Evolutionary conservation across 1,284 basidiomycete species (phyloP).

Genomic region (Irpex rosettiformis): DNA sequence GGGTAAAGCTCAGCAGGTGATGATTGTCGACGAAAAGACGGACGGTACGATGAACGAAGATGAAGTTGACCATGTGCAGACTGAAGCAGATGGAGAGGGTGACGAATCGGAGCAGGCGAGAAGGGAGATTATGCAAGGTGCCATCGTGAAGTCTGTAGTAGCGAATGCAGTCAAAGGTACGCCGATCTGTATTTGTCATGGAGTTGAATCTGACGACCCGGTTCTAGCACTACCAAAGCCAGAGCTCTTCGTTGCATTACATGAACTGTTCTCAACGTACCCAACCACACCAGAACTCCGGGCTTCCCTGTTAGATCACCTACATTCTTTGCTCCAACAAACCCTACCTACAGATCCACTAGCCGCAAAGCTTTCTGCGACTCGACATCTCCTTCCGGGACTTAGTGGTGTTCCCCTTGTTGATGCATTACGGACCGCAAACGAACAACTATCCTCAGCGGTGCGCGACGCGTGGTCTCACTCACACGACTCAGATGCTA

Average conservation of each 20-base stretch:
- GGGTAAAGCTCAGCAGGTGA: slow-evolving; percentile 19
- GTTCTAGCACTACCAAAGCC: slow-evolving; percentile 51
- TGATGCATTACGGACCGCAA: slow-evolving; percentile 53
- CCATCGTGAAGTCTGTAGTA: slow-evolving; percentile 68
- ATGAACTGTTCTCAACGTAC: slow-evolving; percentile 49
- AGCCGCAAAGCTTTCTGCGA: slow-evolving; percentile 51
- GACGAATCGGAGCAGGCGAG: slow-evolving; percentile 49
- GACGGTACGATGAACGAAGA: slow-evolving; percentile 30
- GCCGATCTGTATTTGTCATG: slow-evolving; percentile 16
- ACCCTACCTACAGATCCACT: slow-evolving; percentile 45
- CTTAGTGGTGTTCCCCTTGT: slow-evolving; percentile 46
- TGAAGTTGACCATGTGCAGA: slow-evolving; percentile 47
- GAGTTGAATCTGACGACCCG: neutral
- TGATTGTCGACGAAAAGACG: slow-evolving; percentile 21
- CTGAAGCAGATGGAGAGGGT: slow-evolving; percentile 36
- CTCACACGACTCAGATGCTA: slow-evolving; percentile 24
- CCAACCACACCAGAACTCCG: slow-evolving; percentile 50
- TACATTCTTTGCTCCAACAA: slow-evolving; percentile 46
- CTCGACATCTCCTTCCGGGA: slow-evolving; percentile 38
- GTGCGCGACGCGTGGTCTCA: neutral
- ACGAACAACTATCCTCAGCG: slow-evolving; percentile 46
- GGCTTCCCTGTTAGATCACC: slow-evolving; percentile 46
- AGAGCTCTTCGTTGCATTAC: slow-evolving; percentile 56
- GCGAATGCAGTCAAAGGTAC: slow-evolving; percentile 62
- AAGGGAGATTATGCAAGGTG: slow-evolving; percentile 63